phyloP scores from a whole-genome alignment of 2,329 filamentous ascomycete species.

The Fusarium sp. region DNA sequence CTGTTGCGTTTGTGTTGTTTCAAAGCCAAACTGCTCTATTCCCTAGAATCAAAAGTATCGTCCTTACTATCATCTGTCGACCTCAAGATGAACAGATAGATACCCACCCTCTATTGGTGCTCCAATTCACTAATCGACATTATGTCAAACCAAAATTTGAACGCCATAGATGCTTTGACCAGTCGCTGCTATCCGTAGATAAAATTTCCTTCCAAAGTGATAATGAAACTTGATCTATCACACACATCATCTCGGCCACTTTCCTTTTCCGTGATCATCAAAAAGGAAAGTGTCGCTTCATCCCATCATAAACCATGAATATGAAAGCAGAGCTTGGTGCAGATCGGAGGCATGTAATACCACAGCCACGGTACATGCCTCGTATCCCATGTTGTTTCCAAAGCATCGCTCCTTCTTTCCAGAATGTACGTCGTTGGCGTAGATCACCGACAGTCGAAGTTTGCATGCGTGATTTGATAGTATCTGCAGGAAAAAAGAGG shows the following conservation, averaged over 20 bases:
- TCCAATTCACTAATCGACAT: slow-evolving; percentile 1
- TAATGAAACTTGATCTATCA: not conserved
- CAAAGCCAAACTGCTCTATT: not conserved
- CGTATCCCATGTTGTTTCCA: slow-evolving; percentile 84
- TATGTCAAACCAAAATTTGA: slow-evolving; percentile 6
- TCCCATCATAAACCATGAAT: slow-evolving; percentile 90
- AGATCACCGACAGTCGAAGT: slow-evolving; percentile 74
- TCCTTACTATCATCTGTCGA: not conserved
- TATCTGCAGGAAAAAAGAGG: slow-evolving; percentile 95
- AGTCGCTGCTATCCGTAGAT: not conserved
- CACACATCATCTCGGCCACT: not conserved
- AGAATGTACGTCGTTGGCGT: slow-evolving; percentile 71
- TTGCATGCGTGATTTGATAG: slow-evolving; percentile 97
- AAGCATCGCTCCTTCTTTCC: slow-evolving; percentile 73
- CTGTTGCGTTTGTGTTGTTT: not conserved
- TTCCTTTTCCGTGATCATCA: slow-evolving; percentile 28
- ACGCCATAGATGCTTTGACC: slow-evolving; percentile 35
- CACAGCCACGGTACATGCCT: slow-evolving; percentile 92
- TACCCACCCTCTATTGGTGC: slow-evolving; percentile 5
- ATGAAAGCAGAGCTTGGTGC: slow-evolving; percentile 98
- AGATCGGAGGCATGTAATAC: slow-evolving; percentile 86
- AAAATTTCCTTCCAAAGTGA: slow-evolving; percentile 5
- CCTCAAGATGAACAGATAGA: not conserved
- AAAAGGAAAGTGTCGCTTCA: slow-evolving; percentile 74
- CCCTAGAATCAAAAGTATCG: slow-evolving; percentile 2